Base-by-base conservation (phyloP, 768 basidiomycete genomes). In the Mycena pura region DNA sequence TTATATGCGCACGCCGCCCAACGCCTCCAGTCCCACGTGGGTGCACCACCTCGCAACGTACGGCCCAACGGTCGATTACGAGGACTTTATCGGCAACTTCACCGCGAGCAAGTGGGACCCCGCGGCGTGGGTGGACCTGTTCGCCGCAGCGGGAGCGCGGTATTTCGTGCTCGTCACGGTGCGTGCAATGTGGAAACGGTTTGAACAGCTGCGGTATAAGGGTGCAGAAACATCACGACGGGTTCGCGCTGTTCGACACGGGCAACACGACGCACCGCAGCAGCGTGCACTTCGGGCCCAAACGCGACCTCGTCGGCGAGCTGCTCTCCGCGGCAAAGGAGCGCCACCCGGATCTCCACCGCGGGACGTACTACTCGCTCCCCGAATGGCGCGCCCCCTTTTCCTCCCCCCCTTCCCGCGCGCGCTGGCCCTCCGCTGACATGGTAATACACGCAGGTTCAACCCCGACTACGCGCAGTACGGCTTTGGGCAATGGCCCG, bases 111-210 rank as follows among this genome's bases (percentile, higher is more conserved):
- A 79, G 45, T 88, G 83, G 72, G 80, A 85, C 34, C 79, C 86
- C 3, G 81, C 78, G 39, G 75, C 70, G 43, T 87, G 86, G 84
- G 67, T 85, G 0, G 78, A 84, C 61, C 52, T 87, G 9, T 81
- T 87, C 45, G 82, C 80, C 39, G 74, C 75, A 24, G 82, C 84
- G 0, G 86, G 86, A 1, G 86, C 86, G 2, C 85, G 82, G 67
- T 87, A 87, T 63, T 87, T 87, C 60, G 85, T 87, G n/a, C 68
- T 84, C 32, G 83, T 84, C 8, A 81, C 85, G 25, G 84, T 80
- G 24, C 13, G 79, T 71, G 2, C 27, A 21, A 19, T 29, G 36
- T 15, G 21, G 25, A 3, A 8, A 25, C 1, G 22, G n/a, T n/a
- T 22, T 10, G 25, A 15, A 7, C 19, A n/a, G 36, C 48, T 49